A percentile compares a stretch with the other conserved stretches of the same genome.
Evolutionary conservation across 768 basidiomycete genomes (phyloP).

Genomic region (Calocybe gangraenosa): DNA sequence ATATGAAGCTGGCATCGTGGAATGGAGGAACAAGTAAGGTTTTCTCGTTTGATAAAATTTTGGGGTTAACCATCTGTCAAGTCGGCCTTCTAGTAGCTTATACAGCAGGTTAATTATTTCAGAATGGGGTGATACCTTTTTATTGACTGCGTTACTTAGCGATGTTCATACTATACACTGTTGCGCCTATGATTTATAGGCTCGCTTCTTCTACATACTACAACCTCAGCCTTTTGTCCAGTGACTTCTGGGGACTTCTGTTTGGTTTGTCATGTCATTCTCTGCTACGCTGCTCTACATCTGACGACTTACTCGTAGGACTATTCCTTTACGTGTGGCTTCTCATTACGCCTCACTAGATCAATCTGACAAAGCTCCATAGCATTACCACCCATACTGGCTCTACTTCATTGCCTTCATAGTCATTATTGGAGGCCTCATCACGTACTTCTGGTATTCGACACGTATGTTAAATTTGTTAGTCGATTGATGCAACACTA

Average conservation of each 20-base stretch:
- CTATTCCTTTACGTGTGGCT: constrained; percentile 45
- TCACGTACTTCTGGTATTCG: constrained; percentile 84
- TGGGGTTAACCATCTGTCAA: constrained; percentile 13
- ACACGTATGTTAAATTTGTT: constrained; percentile 59
- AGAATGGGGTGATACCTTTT: background rate
- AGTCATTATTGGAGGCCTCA: constrained; percentile 65
- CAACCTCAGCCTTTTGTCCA: constrained; percentile 81
- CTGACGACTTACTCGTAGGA: constrained; percentile 23
- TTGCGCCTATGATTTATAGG: constrained; percentile 82
- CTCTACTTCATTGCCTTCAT: constrained; percentile 81
- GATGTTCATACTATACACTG: constrained; percentile 82
- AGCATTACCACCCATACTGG: constrained; percentile 86
- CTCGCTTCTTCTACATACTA: constrained; percentile 83
- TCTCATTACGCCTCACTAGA: background rate
- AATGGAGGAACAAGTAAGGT: constrained; percentile 61
- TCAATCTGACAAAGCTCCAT: constrained; percentile 2
- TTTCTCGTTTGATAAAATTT: background rate
- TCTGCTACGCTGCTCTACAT: background rate
- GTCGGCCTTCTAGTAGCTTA: constrained; percentile 43
- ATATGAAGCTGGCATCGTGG: constrained; percentile 68
- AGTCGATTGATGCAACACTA: constrained; percentile 2
- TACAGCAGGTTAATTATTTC: constrained; percentile 27
- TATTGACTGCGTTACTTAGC: constrained; percentile 33
- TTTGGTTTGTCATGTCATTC: constrained; percentile 46
- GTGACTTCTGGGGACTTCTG: constrained; percentile 83